These are phyloP conservation scores for Penicillium sp. DNA, from an alignment of 2,329 filamentous ascomycete genomes.

Conservation along the genomic window DNA sequence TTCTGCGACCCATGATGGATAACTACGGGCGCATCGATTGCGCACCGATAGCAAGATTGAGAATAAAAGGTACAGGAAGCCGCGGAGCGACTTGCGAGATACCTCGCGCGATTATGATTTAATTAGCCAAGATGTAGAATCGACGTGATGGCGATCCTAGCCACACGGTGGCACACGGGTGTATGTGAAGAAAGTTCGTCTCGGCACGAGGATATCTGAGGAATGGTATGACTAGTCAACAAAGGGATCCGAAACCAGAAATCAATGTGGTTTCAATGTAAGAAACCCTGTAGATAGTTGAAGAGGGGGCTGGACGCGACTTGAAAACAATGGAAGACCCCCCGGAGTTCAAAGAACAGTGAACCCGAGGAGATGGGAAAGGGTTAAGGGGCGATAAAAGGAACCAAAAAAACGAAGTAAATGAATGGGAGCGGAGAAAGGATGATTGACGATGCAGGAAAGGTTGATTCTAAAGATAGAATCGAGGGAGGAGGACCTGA, in stretches of 20 bases:
- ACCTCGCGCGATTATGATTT: constrained; percentile 1
- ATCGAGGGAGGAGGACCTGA: constrained; percentile 15
- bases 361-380: constrained; percentile 9
- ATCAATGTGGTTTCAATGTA: constrained; percentile 2
- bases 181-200: background rate
- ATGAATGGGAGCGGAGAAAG: constrained; percentile 14
- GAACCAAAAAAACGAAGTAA: constrained; percentile 7
- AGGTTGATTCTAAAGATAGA: constrained; percentile 33
- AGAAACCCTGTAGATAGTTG: constrained; percentile 4
- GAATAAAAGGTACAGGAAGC: background rate
- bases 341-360: constrained; percentile 1
- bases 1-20: constrained; percentile 81
- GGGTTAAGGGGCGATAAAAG: background rate
- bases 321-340: constrained; percentile 10
- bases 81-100: constrained; percentile 2
- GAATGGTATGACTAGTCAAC: constrained; percentile 1
- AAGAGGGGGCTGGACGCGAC: constrained; percentile 13
- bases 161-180: background rate
- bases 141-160: constrained; percentile 9
- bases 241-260: background rate
- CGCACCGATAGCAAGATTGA: constrained; percentile 6
- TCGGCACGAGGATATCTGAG: background rate
- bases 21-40: constrained; percentile 14
- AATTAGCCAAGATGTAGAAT: constrained; percentile 1
- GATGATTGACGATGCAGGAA: constrained; percentile 27